phyloP scores from a whole-genome alignment of 1,284 basidiomycete genomes.

The Tausonia pullulans region DNA sequence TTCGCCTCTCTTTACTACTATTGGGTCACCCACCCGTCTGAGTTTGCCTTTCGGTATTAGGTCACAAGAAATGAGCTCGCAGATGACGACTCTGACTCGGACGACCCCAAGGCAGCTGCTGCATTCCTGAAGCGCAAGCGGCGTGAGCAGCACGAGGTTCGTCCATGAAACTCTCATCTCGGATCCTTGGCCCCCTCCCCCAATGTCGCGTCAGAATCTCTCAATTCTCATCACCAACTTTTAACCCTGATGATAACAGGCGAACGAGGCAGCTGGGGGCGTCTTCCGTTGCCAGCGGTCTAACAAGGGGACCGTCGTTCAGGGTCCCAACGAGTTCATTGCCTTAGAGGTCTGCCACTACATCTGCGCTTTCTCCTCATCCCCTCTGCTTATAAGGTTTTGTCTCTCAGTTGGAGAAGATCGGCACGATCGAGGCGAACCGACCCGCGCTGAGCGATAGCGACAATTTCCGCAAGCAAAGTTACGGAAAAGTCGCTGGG shows the following conservation, averaged over 20 bases:
- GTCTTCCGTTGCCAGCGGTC: conserved; percentile 1
- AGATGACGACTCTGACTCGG: too few relatives aligned
- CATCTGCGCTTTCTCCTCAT: neutral
- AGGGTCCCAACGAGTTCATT: neutral
- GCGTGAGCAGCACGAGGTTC: too few relatives aligned
- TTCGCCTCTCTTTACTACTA: too few relatives aligned
- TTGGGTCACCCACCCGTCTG: too few relatives aligned
- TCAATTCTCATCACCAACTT: too few relatives aligned
- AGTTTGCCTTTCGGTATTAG: too few relatives aligned
- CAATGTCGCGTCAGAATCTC: too few relatives aligned
- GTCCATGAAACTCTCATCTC: too few relatives aligned
- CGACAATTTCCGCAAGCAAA: neutral
- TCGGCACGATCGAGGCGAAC: neutral
- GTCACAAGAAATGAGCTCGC: too few relatives aligned
- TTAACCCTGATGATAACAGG: neutral
- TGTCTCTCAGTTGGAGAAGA: neutral
- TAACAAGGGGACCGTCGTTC: neutral
- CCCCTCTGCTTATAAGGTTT: neutral
- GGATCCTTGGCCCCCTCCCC: too few relatives aligned
- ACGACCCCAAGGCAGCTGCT: too few relatives aligned
- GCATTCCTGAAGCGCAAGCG: too few relatives aligned
- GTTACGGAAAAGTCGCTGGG: conserved; percentile 25
- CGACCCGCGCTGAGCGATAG: neutral
- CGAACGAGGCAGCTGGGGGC: neutral
- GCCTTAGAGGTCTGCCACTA: neutral